Conservation (phyloP, 768 basidiomycete genomes). For the Mycena albidolilacea region DNA sequence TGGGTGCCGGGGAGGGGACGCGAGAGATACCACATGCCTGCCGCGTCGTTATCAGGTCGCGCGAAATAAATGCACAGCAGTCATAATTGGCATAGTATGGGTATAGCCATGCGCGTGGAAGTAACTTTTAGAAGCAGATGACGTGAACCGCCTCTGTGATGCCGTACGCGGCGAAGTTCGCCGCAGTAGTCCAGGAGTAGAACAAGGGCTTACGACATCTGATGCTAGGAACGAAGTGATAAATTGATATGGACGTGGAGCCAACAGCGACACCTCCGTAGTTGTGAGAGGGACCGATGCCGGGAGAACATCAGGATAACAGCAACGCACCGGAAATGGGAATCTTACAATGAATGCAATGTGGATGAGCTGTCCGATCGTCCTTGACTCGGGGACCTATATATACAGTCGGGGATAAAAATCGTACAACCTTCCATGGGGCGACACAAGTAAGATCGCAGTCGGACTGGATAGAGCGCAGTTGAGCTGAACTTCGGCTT, state of each 20-base stretch:
- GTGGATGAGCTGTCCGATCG: no score
- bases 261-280: no score
- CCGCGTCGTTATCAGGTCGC: slow-evolving; percentile 22
- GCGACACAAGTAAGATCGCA: no score
- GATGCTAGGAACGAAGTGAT: slow-evolving; percentile 11
- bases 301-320: not conserved
- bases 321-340: no score
- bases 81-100: slow-evolving; percentile 5
- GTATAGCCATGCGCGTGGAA: slow-evolving; percentile 8
- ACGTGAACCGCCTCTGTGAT: slow-evolving; percentile 14
- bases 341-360: no score
- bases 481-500: not conserved
- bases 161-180: not conserved
- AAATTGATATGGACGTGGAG: not conserved
- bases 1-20: slow-evolving; percentile 5
- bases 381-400: no score
- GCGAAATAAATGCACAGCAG: slow-evolving; percentile 23
- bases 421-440: no score
- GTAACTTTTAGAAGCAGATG: slow-evolving; percentile 18
- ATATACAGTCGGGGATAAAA: no score
- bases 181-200: slow-evolving; percentile 3
- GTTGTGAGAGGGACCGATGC: not conserved
- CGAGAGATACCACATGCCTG: not conserved
- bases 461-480: no score
- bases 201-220: slow-evolving; percentile 17